Evolutionary conservation across 1,284 basidiomycete species (phyloP).

Genomic region (Ceratobasidium sp.): DNA sequence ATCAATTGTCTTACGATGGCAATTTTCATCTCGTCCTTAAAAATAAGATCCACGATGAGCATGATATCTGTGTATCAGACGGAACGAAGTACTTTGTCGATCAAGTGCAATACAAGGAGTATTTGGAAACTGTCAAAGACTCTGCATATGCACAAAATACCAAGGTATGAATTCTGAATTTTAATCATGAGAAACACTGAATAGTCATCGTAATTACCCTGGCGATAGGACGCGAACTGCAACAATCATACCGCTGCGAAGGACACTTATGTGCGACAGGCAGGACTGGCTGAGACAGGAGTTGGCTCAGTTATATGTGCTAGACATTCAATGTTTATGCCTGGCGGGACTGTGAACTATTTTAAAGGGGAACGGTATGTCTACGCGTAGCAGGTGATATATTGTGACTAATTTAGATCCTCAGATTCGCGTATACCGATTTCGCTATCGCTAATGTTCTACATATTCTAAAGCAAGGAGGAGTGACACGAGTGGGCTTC

Average conservation of each 20-base stretch:
- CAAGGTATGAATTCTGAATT: neutral
- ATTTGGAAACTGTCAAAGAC: neutral
- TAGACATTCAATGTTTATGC: slow-evolving; percentile 9
- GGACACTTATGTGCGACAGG: neutral
- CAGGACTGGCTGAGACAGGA: neutral
- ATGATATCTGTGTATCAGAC: neutral
- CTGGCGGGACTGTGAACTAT: neutral
- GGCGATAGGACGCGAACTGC: neutral
- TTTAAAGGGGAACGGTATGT: neutral
- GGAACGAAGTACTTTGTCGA: neutral
- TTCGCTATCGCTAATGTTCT: neutral
- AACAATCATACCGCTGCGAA: slow-evolving; percentile 16
- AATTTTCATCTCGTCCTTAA: slow-evolving; percentile 10
- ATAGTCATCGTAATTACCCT: neutral
- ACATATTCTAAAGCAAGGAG: neutral
- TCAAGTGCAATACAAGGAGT: neutral
- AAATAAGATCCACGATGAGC: neutral
- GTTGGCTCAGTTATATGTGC: slow-evolving; percentile 24
- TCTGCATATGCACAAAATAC: neutral
- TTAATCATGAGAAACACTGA: neutral
- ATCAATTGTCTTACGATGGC: slow-evolving; percentile 3
- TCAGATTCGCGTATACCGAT: slow-evolving; percentile 13
- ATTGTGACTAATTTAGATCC: neutral
- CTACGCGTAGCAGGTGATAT: neutral
- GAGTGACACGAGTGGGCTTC: neutral